These are phyloP conservation scores for Hypericum perforatum DNA, from an alignment of 345 rosid species.

Conservation along the genomic window DNA sequence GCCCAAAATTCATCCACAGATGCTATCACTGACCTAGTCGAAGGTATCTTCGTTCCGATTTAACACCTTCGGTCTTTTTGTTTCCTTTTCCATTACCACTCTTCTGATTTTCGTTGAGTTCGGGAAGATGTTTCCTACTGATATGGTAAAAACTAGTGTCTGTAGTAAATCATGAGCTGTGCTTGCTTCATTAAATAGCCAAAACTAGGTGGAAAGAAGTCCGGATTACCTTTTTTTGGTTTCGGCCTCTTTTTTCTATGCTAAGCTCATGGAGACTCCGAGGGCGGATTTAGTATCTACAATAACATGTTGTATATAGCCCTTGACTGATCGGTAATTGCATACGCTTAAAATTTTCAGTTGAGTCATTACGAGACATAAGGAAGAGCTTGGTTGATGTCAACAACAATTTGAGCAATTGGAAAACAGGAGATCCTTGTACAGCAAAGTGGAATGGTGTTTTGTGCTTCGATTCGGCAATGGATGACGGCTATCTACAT, in stretches of 20 bases:
- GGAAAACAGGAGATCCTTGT: constrained; percentile 84
- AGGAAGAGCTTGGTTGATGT: constrained; percentile 47
- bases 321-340: constrained; percentile 4
- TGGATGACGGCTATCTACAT: constrained; percentile 68
- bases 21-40: constrained; percentile 45
- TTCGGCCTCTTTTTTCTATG: too few species aligned
- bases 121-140: neutral
- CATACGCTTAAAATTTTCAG: constrained; percentile 25
- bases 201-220: too few species aligned
- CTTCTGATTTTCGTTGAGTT: too few species aligned
- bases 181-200: too few species aligned
- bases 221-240: too few species aligned
- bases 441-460: constrained; percentile 87
- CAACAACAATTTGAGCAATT: constrained; percentile 50
- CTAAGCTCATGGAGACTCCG: too few species aligned
- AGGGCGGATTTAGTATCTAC: neutral
- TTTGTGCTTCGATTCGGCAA: constrained; percentile 43
- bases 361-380: constrained; percentile 49
- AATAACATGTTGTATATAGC: neutral
- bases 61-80: neutral
- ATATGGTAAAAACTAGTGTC: neutral
- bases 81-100: neutral
- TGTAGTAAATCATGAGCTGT: too few species aligned
- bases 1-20: constrained; percentile 43
- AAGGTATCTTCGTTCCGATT: constrained; percentile 36